Evolutionary conservation across 371 early-diverging fungal genomes (phyloP), one percentile per base, ranked within the genome.

Genomic region (Massospora cicadina): DNA sequence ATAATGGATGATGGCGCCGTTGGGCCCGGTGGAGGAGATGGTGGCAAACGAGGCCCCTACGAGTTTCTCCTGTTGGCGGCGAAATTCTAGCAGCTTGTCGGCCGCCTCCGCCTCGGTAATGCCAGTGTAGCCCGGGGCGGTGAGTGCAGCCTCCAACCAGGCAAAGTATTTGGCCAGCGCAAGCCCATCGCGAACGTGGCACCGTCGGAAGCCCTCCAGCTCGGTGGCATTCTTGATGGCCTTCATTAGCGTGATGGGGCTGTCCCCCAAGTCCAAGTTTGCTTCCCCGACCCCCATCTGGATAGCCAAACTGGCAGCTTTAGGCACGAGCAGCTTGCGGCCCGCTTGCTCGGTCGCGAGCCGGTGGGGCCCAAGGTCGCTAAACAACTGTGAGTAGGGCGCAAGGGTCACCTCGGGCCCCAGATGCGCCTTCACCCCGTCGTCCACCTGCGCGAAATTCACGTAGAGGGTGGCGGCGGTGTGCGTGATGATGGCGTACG

Each of bases 1-100:
- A 81, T 99, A 99, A 74, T 99, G 99, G 70, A 99, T 96, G 68
- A 99, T 93, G 33, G 99, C 97, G 1, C 92, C 98, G 69, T 98
- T 99, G 27, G 93, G 72, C 0, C 99, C 99, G 2, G 88, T 88
- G 0, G 90, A 86, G 0, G 95, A 93, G 68, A 99, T 99, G 21
- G 99, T 98, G 69, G 90, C 95, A 70, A 99, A 99, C 56, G 93
- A 93, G 23, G 93, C 84, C 0, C 92, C 92, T 31, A 92, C 87
- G 73, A 87, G 90, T 68, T 83, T 73, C 26, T 71, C 69, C 67
- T 87, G 84, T 67, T 80, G 79, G 28, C 78, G 77, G 65, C 56
- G 33, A 68, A 88, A 76, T 66, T 71, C 68, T 68, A 85, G 86
- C 13, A 96, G 78, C 64, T 85, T 80, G 60, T 84, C 81, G 1